Evolutionary conservation across 495 filamentous ascomycete genomes (phyloP).

Genomic region (Darksidea phi): DNA sequence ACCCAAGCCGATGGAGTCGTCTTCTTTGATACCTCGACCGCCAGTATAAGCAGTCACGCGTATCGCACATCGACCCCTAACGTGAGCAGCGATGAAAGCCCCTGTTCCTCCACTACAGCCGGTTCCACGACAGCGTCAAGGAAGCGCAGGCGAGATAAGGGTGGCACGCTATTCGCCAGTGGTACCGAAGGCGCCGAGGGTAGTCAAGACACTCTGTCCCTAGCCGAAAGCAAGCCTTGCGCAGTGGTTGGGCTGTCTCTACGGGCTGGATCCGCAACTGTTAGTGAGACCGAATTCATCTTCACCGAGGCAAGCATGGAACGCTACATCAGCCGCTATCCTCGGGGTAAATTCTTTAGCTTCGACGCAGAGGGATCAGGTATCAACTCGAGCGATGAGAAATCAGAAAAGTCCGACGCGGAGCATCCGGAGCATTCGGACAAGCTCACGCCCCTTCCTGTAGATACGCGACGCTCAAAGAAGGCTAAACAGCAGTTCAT

Average conservation of each 20-base stretch:
- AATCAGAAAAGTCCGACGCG: background rate
- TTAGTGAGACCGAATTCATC: background rate
- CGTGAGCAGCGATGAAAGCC: background rate
- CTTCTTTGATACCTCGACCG: conserved; percentile 42
- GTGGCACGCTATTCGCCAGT: background rate
- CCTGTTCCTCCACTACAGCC: background rate
- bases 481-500: background rate
- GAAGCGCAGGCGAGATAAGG: background rate
- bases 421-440: conserved; percentile 2
- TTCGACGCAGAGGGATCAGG: conserved; percentile 19
- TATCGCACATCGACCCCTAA: background rate
- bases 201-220: background rate
- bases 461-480: background rate
- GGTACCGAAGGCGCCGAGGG: background rate
- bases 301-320: conserved; percentile 17
- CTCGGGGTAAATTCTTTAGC: conserved; percentile 24
- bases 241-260: background rate
- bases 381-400: conserved; percentile 8
- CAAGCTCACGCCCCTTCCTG: background rate
- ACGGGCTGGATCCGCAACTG: background rate
- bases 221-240: background rate
- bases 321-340: conserved; percentile 21
- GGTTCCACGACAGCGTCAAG: background rate
- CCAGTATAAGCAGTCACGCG: background rate
- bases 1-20: conserved; percentile 57